phyloP scores from a whole-genome alignment of 495 filamentous ascomycete genomes.

The Aspergillus steynii region DNA sequence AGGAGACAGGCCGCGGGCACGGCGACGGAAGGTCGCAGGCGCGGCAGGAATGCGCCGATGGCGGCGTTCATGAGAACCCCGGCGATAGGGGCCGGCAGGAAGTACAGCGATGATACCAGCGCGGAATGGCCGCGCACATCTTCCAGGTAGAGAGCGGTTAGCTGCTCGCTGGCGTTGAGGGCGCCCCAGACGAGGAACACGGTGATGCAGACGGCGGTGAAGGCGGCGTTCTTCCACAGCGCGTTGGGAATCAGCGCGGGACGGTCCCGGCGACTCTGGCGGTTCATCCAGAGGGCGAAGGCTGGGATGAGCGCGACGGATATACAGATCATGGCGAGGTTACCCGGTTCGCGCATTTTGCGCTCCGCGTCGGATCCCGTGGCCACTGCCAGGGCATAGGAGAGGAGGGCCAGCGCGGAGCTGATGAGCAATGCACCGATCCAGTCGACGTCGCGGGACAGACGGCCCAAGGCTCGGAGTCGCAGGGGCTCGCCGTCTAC shows the following conservation, averaged over 20 bases:
- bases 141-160: slow-evolving; percentile 29
- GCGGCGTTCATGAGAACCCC: slow-evolving; percentile 46
- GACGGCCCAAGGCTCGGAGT: slow-evolving; percentile 1
- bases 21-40: slow-evolving; percentile 36
- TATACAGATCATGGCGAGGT: slow-evolving; percentile 32
- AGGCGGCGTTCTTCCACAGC: slow-evolving; percentile 43
- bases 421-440: slow-evolving; percentile 40
- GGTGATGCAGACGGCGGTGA: slow-evolving; percentile 44
- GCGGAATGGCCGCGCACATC: slow-evolving; percentile 28
- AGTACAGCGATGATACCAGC: slow-evolving; percentile 43
- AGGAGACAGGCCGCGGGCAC: slow-evolving; percentile 37
- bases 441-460: slow-evolving; percentile 49
- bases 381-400: slow-evolving; percentile 39
- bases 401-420: slow-evolving; percentile 39
- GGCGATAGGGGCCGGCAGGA: slow-evolving; percentile 47
- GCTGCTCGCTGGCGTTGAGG: slow-evolving; percentile 40
- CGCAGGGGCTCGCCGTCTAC: neutral
- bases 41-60: slow-evolving; percentile 46
- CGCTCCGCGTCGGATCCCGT: slow-evolving; percentile 14
- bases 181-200: slow-evolving; percentile 40
- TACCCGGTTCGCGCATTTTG: slow-evolving; percentile 26
- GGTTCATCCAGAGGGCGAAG: slow-evolving; percentile 43
- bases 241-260: slow-evolving; percentile 48
- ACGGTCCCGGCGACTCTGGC: slow-evolving; percentile 25
- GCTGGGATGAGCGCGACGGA: slow-evolving; percentile 30